phyloP scores from a whole-genome alignment of 768 basidiomycete species.

The Myochromella boudieri region DNA sequence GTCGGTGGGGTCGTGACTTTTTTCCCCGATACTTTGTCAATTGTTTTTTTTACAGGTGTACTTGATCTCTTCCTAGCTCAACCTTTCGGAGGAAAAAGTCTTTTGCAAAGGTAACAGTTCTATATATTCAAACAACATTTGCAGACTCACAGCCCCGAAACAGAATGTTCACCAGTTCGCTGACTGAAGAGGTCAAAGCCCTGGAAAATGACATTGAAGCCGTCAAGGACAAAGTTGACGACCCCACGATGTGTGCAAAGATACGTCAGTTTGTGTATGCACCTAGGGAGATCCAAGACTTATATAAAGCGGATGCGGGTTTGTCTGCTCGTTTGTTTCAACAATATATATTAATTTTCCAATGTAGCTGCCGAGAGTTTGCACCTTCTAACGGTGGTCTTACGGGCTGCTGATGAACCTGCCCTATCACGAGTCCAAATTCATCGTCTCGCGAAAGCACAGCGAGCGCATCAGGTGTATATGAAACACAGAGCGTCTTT shows the following conservation, averaged over 20 bases:
- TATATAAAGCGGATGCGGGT: slow-evolving; percentile 82
- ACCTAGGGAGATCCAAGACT: slow-evolving; percentile 82
- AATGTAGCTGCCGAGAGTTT: slow-evolving; percentile 63
- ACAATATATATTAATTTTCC: background rate
- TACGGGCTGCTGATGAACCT: slow-evolving; percentile 79
- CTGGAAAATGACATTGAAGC: slow-evolving; percentile 86
- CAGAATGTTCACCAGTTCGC: slow-evolving; percentile 94
- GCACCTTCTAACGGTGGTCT: slow-evolving; percentile 75
- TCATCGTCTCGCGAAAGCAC: slow-evolving; percentile 75
- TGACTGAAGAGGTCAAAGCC: slow-evolving; percentile 85
- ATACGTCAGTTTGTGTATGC: slow-evolving; percentile 84
- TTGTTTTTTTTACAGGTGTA: slow-evolving; percentile 41
- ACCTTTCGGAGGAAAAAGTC: slow-evolving; percentile 91
- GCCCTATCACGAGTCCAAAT: slow-evolving; percentile 74
- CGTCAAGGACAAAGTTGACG: slow-evolving; percentile 87
- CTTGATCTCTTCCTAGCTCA: slow-evolving; percentile 95
- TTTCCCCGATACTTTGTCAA: slow-evolving; percentile 6
- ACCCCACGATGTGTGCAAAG: slow-evolving; percentile 86
- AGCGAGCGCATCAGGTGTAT: slow-evolving; percentile 80
- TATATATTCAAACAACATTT: background rate
- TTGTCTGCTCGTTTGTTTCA: slow-evolving; percentile 20
- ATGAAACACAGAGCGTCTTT: slow-evolving; percentile 54
- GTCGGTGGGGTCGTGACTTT: slow-evolving; percentile 30
- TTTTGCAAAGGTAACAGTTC: slow-evolving; percentile 74
- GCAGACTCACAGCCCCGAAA: background rate